Conservation (phyloP, 371 early-diverging fungal genomes). For the Fennellomyces sp. region DNA sequence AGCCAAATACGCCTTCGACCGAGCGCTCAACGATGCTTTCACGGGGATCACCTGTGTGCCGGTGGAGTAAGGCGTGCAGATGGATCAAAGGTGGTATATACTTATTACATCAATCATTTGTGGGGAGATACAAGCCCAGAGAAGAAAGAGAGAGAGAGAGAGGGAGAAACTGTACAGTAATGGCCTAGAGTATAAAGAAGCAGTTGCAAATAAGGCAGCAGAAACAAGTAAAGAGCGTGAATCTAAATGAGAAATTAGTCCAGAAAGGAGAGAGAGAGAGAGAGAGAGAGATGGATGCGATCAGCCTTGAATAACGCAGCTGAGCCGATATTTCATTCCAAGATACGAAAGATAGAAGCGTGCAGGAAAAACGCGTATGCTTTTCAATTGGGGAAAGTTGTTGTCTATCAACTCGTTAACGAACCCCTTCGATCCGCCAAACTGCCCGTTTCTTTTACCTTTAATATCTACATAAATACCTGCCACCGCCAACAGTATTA, state of each 20-base stretch:
- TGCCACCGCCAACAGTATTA: neutral
- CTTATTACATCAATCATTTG: slow-evolving; percentile 4
- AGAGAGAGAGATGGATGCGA: neutral
- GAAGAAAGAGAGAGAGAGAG: neutral
- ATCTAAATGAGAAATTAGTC: neutral
- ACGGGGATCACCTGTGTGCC: slow-evolving; percentile 42
- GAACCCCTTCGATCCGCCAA: too few species aligned
- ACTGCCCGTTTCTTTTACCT: slow-evolving; percentile 13
- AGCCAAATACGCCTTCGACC: slow-evolving; percentile 53
- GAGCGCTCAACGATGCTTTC: slow-evolving; percentile 61
- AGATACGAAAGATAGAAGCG: slow-evolving; percentile 54
- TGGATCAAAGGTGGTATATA: neutral
- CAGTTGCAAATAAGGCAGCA: too few species aligned
- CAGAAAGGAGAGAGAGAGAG: neutral
- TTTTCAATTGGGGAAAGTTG: slow-evolving; percentile 52
- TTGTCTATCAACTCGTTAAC: too few species aligned
- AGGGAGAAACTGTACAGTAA: too few species aligned
- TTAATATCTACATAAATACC: slow-evolving; percentile 47
- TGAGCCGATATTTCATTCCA: slow-evolving; percentile 54
- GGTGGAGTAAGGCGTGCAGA: neutral
- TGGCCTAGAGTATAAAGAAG: too few species aligned
- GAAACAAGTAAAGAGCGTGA: neutral
- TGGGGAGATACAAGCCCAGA: neutral
- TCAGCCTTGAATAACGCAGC: slow-evolving; percentile 53
- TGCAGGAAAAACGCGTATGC: slow-evolving; percentile 54